phyloP scores from a whole-genome alignment of 805 yeast species.

The Cyberlindnera suaveolens region DNA sequence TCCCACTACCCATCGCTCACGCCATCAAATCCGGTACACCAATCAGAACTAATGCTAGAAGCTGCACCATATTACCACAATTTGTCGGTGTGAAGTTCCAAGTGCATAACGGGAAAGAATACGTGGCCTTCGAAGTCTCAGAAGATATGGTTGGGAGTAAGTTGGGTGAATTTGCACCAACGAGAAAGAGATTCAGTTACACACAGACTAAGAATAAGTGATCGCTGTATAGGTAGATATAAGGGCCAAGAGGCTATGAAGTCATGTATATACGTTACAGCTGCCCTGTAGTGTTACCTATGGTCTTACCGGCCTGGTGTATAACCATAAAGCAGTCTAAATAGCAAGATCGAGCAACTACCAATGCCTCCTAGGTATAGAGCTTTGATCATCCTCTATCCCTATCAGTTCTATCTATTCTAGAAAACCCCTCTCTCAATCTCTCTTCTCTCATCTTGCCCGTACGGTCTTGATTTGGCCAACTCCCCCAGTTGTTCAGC shows the following conservation, averaged over 20 bases:
- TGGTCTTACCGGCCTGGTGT: too few species aligned
- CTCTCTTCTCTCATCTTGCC: conserved; percentile 75
- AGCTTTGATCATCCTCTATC: conserved; percentile 4
- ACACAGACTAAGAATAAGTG: conserved; percentile 64
- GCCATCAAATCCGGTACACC: conserved; percentile 79
- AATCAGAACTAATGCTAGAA: conserved; percentile 90
- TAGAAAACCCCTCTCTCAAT: conserved; percentile 36
- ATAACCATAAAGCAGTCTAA: background rate
- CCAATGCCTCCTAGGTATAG: background rate
- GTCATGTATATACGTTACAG: background rate
- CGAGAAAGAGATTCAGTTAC: conserved; percentile 82
- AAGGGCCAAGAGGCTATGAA: background rate
- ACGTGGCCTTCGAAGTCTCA: conserved; percentile 76
- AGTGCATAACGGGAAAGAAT: conserved; percentile 93
- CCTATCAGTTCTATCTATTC: conserved; percentile 15
- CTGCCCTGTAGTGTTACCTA: too few species aligned
- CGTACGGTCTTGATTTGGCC: conserved; percentile 83
- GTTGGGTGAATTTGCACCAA: conserved; percentile 92
- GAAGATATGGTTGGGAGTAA: conserved; percentile 98
- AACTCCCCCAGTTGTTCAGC: conserved; percentile 87
- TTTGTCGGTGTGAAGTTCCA: conserved; percentile 93
- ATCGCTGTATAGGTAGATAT: background rate
- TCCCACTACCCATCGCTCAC: conserved; percentile 87
- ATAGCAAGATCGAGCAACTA: too few species aligned
- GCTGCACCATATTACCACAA: conserved; percentile 92